These are phyloP conservation scores for Solanum gracilifrons DNA, from an alignment of 257 asterid genomes.

Conservation along the genomic window DNA sequence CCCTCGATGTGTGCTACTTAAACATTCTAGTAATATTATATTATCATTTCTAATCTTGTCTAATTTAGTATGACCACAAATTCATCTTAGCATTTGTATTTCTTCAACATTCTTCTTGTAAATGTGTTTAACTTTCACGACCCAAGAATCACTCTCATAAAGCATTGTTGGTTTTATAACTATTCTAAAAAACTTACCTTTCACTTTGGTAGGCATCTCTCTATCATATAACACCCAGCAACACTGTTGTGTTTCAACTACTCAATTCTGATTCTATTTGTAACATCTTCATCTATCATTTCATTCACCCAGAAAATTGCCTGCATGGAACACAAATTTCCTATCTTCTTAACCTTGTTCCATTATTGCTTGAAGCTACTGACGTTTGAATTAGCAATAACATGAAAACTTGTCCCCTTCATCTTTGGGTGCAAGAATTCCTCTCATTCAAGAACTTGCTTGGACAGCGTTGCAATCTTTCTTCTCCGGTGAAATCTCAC, in stretches of 20 bases:
- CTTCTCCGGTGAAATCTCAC: neutral
- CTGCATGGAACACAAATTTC: neutral
- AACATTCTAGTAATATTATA: neutral
- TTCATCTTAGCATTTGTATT: neutral
- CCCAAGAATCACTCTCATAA: neutral
- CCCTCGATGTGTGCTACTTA: neutral
- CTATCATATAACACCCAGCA: neutral
- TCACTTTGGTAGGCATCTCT: neutral
- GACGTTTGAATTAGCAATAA: neutral
- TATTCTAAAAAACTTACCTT: neutral
- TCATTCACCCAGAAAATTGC: neutral
- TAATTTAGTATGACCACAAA: neutral
- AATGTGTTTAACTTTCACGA: neutral
- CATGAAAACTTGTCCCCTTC: neutral
- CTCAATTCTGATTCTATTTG: neutral
- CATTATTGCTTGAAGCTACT: neutral
- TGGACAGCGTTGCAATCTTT: too few species aligned
- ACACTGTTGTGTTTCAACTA: neutral
- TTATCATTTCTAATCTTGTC: neutral
- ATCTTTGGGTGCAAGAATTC: neutral
- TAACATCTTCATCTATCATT: neutral
- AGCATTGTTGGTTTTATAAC: neutral
- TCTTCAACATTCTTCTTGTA: neutral
- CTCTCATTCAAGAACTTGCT: neutral
- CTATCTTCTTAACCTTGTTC: neutral